phyloP scores from a whole-genome alignment of 1,284 basidiomycete species.

The Neotropicomus parvogracilis region DNA sequence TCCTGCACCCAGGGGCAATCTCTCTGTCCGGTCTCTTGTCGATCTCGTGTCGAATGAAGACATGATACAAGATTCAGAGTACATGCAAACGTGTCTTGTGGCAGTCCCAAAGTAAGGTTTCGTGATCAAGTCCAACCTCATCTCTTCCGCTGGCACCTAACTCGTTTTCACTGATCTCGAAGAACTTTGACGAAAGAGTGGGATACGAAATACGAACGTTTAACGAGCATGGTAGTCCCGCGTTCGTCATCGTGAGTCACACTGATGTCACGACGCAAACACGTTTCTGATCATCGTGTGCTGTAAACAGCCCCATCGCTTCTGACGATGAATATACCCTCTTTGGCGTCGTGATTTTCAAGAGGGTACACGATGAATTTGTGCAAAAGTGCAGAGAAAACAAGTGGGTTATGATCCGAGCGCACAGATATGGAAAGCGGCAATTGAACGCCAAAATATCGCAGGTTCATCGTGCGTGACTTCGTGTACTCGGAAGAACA shows the following conservation, averaged over 20 bases:
- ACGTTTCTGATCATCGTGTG: constrained; percentile 24
- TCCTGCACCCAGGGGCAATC: constrained; percentile 71
- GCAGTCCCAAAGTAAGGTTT: constrained; percentile 85
- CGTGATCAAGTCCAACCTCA: constrained; percentile 7
- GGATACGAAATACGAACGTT: constrained; percentile 84
- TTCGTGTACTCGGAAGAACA: constrained; percentile 90
- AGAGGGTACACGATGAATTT: constrained; percentile 89
- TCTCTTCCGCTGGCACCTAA: constrained; percentile 4
- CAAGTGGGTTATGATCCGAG: constrained; percentile 56
- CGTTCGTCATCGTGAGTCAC: constrained; percentile 77
- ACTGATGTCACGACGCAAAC: constrained; percentile 12
- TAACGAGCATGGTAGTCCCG: constrained; percentile 93
- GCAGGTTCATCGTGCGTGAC: constrained; percentile 85
- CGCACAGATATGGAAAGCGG: constrained; percentile 13
- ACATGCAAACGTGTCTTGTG: constrained; percentile 88
- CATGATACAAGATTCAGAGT: constrained; percentile 86
- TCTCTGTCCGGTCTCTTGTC: constrained; percentile 83
- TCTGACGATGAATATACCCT: constrained; percentile 89
- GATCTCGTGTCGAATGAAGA: constrained; percentile 86
- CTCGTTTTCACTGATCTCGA: constrained; percentile 16
- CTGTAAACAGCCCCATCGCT: constrained; percentile 51
- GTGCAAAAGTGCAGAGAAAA: constrained; percentile 92
- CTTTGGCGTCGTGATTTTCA: constrained; percentile 89
- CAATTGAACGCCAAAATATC: constrained; percentile 10
- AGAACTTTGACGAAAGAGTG: constrained; percentile 88